Base-by-base conservation (phyloP, 2,329 filamentous ascomycete species). In the Fusarium metavorans region DNA sequence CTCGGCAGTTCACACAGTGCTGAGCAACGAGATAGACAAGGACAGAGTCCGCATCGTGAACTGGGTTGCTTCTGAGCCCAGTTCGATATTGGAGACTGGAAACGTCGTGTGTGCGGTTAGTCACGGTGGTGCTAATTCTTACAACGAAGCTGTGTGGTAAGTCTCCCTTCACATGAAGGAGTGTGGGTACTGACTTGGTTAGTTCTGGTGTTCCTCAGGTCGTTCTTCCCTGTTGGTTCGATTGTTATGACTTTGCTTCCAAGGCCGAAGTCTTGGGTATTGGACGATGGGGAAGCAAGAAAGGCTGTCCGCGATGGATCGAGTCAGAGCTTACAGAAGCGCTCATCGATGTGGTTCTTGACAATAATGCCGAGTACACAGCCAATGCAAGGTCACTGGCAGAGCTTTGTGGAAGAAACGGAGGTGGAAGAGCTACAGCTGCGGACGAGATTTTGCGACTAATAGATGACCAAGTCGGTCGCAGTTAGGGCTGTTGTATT, bases 221-320 rank as follows among this genome's bases (percentile, higher is more conserved):
- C 7, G 35, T 69, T 32, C 37, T 69, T 14, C 66, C 69, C 3
- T 58, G 30, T 14, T 71, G 69, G 69, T 57, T 62, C 9, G 69
- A 71, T 25, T 63, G 57, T 35, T 71, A 66, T 14, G 69, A 71
- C 41, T 71, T 66, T 54, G 66, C 66, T 3, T 69, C 58, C 50
- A 43, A 62, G 30, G 58, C 58, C 1, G 69, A 71, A 35, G 18
- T 71, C 4, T 52, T 69, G 6, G 62, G 57, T 2, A 60, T 71
- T 34, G 66, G 69, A 9, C 50, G 57, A n/a, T 71, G 69, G 69
- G 66, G 27, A 8, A 71, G 64, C 6, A 54, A 59, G 35, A 37
- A 23, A 4, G 62, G 34, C 1, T 58, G 48, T 6, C 69, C 66
- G 1, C 45, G 69, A 11, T 71, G 69, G 69, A 63, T 39, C 4